phyloP scores from a whole-genome alignment of 73 alveolate genomes.

The Halteria grandinella region DNA sequence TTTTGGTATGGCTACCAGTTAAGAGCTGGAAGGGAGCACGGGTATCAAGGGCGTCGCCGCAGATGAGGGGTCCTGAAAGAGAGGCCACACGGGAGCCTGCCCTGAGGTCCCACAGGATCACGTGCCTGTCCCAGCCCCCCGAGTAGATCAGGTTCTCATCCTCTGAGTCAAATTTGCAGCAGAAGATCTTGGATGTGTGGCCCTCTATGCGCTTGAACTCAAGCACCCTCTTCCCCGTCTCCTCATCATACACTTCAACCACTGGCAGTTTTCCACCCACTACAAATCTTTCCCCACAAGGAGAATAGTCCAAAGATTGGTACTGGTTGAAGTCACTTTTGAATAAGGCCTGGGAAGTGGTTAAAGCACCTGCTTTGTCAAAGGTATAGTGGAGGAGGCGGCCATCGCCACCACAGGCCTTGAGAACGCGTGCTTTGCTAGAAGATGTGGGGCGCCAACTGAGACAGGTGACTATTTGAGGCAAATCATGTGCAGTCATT shows the following conservation, averaged over 20 bases:
- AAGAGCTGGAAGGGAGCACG: conserved; percentile 34
- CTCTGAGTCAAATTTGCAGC: conserved; percentile 71
- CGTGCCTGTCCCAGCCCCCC: conserved; percentile 90
- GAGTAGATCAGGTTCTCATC: conserved; percentile 63
- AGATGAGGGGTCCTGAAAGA: conserved; percentile 79
- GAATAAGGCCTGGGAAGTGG: conserved; percentile 9
- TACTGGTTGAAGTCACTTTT: conserved; percentile 70
- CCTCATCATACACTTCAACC: conserved; percentile 52
- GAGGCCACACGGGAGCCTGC: conserved; percentile 39
- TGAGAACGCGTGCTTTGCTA: too few relatives aligned
- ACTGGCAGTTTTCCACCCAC: conserved; percentile 84
- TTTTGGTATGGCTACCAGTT: conserved; percentile 75
- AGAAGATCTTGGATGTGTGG: conserved; percentile 82
- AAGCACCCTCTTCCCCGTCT: neutral
- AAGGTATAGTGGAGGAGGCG: too few relatives aligned
- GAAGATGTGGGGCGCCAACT: too few relatives aligned
- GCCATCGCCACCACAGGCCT: too few relatives aligned
- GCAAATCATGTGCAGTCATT: too few relatives aligned
- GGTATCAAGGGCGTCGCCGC: conserved; percentile 85
- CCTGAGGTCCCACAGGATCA: conserved; percentile 79
- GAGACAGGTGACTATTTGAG: too few relatives aligned
- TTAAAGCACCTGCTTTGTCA: too few relatives aligned
- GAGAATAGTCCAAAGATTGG: conserved; percentile 87
- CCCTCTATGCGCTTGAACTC: too few relatives aligned
- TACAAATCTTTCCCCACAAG: conserved; percentile 83